Percentiles rank a stretch among this genome's conserved stretches.
phyloP scores from a whole-genome alignment of 306 rosid genomes.

The Acacia acuminata region DNA sequence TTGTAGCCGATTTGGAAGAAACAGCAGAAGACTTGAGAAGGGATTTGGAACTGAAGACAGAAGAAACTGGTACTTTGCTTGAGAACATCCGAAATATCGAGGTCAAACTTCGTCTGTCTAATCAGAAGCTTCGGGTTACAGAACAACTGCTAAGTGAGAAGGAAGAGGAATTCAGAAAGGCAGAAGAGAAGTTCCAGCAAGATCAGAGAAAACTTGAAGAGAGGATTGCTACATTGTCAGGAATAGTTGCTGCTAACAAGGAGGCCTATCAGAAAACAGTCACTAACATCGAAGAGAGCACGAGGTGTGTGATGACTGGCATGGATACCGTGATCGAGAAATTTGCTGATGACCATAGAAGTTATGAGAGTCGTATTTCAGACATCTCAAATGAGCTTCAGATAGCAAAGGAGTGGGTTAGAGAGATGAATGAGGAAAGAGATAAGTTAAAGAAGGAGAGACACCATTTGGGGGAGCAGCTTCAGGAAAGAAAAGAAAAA shows the following conservation, averaged over 20 bases:
- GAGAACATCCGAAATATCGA: slow-evolving; percentile 69
- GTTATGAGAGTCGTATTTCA: slow-evolving; percentile 41
- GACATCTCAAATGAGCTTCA: slow-evolving; percentile 57
- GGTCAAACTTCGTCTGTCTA: slow-evolving; percentile 91
- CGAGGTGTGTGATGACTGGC: slow-evolving; percentile 42
- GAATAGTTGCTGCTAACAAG: slow-evolving; percentile 49
- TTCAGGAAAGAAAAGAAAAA: slow-evolving; percentile 44
- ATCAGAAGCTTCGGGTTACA: slow-evolving; percentile 96
- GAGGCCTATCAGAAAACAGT: slow-evolving; percentile 57
- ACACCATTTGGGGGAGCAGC: slow-evolving; percentile 43
- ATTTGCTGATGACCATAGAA: slow-evolving; percentile 40
- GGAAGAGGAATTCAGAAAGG: slow-evolving; percentile 65
- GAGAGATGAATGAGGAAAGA: slow-evolving; percentile 45
- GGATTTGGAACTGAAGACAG: slow-evolving; percentile 73
- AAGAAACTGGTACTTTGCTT: slow-evolving; percentile 54
- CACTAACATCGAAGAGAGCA: slow-evolving; percentile 39
- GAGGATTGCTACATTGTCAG: slow-evolving; percentile 51
- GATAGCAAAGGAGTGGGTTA: slow-evolving; percentile 53
- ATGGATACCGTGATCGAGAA: slow-evolving; percentile 53
- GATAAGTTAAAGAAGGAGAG: slow-evolving; percentile 49
- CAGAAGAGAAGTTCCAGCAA: slow-evolving; percentile 61
- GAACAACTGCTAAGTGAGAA: slow-evolving; percentile 82
- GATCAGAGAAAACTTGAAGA: slow-evolving; percentile 67
- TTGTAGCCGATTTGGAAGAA: slow-evolving; percentile 61
- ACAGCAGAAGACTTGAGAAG: slow-evolving; percentile 66